Percentiles rank a stretch among this genome's conserved stretches.
Conservation (phyloP, 169 alveolate species). For the Eimeria brunetti region DNA sequence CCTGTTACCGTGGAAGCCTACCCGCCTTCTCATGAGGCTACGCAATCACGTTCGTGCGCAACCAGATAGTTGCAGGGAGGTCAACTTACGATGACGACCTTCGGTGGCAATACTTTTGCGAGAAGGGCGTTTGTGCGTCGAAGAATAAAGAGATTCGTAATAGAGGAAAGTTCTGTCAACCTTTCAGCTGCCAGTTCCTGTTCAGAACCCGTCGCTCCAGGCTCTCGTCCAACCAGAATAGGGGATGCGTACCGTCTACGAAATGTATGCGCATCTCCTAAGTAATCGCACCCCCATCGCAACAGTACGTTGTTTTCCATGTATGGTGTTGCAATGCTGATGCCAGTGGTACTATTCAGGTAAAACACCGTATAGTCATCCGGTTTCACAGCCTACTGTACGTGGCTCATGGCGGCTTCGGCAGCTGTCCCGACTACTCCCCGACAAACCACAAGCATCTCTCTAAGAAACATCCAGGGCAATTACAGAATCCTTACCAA, state of each 20-base stretch:
- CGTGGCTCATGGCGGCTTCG: neutral
- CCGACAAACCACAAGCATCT: neutral
- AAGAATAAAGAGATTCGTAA: constrained; percentile 93
- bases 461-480: neutral
- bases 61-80: neutral
- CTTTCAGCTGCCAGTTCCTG: constrained; percentile 92
- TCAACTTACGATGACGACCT: constrained; percentile 85
- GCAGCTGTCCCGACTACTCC: neutral
- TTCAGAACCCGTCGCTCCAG: constrained; percentile 93
- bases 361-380: neutral
- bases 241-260: constrained; percentile 86
- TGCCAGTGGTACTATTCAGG: neutral
- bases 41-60: neutral
- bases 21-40: neutral
- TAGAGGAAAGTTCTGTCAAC: constrained; percentile 91
- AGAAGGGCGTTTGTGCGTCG: constrained; percentile 93
- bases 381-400: neutral
- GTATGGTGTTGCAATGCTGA: neutral
- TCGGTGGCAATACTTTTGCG: constrained; percentile 94
- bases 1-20: neutral
- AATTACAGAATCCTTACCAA: constrained; percentile 82
- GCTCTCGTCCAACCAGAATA: constrained; percentile 92
- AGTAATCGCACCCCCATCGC: neutral
- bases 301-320: neutral
- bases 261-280: constrained; percentile 76